Evolutionary conservation across 345 rosid species (phyloP).

Genomic region (Eucalyptus pumila): DNA sequence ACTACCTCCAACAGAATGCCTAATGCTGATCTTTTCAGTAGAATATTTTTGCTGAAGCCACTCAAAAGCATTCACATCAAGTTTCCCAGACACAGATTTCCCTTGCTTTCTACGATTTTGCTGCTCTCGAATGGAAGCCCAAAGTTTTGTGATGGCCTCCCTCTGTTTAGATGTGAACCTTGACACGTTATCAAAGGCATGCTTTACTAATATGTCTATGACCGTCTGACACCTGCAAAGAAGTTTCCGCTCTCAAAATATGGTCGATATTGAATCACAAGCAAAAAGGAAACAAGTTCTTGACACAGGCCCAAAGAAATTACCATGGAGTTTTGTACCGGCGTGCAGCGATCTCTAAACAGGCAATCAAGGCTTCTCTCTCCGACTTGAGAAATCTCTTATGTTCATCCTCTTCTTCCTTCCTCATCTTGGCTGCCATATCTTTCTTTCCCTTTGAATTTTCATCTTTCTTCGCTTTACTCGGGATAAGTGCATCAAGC

Average conservation of each 20-base stretch:
- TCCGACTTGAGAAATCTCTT: slow-evolving; percentile 59
- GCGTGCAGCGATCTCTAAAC: slow-evolving; percentile 88
- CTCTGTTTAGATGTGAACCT: slow-evolving; percentile 80
- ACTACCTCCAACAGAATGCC: slow-evolving; percentile 71
- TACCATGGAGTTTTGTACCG: slow-evolving; percentile 88
- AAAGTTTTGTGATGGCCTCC: slow-evolving; percentile 75
- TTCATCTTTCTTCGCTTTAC: slow-evolving; percentile 42
- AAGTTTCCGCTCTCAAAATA: background rate
- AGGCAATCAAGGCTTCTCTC: slow-evolving; percentile 73
- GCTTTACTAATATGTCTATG: slow-evolving; percentile 92
- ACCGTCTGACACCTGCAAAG: slow-evolving; percentile 87
- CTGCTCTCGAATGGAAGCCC: slow-evolving; percentile 82
- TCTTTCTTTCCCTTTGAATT: slow-evolving; percentile 49
- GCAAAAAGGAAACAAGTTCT: background rate
- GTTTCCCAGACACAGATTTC: slow-evolving; percentile 81
- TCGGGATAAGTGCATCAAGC: slow-evolving; percentile 63
- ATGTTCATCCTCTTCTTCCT: slow-evolving; percentile 42
- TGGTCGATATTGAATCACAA: background rate
- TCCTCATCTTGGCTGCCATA: slow-evolving; percentile 11
- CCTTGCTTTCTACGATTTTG: slow-evolving; percentile 83
- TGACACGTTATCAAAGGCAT: slow-evolving; percentile 65
- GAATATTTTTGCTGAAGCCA: slow-evolving; percentile 83
- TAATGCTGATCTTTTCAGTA: slow-evolving; percentile 78
- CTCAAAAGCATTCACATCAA: slow-evolving; percentile 85
- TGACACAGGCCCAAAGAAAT: background rate